Percentiles rank a stretch among this genome's conserved stretches.
Evolutionary conservation across 2,329 filamentous ascomycete genomes (phyloP).

Genomic region (Leptosphaerulina australis): DNA sequence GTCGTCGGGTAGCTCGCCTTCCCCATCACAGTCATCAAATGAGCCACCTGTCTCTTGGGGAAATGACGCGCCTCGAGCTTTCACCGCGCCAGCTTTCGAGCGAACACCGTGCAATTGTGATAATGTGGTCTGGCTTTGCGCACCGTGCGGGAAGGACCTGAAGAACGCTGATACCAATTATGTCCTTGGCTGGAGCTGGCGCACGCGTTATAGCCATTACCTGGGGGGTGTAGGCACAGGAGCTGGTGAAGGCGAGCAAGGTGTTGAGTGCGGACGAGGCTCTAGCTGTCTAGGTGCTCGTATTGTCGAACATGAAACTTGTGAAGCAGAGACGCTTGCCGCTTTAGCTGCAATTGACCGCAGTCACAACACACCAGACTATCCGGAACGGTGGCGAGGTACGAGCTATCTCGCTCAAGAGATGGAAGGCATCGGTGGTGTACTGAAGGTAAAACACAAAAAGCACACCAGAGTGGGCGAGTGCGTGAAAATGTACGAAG

Average conservation of each 20-base stretch:
- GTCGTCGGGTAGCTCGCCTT: constrained; percentile 27
- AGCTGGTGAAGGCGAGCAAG: constrained; percentile 85
- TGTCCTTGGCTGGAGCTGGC: constrained; percentile 82
- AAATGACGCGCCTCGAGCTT: constrained; percentile 30
- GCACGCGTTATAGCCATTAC: constrained; percentile 77
- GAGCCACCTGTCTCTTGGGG: constrained; percentile 27
- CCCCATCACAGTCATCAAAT: constrained; percentile 32
- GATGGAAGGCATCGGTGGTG: constrained; percentile 87
- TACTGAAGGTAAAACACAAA: constrained; percentile 86
- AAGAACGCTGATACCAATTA: constrained; percentile 65
- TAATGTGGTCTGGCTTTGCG: constrained; percentile 80
- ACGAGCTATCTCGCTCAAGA: constrained; percentile 84
- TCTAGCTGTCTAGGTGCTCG: constrained; percentile 75
- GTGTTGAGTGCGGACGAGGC: constrained; percentile 85
- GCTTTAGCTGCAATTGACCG: constrained; percentile 54
- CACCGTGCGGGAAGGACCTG: constrained; percentile 78
- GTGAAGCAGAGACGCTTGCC: constrained; percentile 71
- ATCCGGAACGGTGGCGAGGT: constrained; percentile 58
- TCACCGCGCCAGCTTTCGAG: constrained; percentile 57
- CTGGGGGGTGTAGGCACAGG: constrained; percentile 83
- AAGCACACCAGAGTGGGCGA: constrained; percentile 80
- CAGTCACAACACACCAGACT: constrained; percentile 27
- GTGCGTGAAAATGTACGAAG: constrained; percentile 83
- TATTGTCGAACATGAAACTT: constrained; percentile 81
- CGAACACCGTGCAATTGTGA: constrained; percentile 64